These are phyloP conservation scores for Elongisporangium undulatum DNA, from an alignment of 352 stramenopile species.

Conservation along the genomic window DNA sequence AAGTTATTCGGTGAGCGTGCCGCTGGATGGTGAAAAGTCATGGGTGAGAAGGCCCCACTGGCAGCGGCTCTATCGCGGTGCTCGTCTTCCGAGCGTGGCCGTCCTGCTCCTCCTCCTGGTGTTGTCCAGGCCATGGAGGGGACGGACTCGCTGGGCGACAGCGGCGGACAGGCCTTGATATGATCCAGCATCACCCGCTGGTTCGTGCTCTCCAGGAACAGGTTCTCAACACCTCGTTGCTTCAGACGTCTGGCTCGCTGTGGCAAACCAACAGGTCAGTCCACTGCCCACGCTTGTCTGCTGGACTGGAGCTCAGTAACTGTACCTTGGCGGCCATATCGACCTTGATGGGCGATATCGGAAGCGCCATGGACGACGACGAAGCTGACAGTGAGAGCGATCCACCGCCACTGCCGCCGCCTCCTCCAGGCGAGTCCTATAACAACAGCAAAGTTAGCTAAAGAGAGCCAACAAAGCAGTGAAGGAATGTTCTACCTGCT, in stretches of 20 bases:
- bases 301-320: no score
- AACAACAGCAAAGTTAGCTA: not conserved
- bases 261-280: not conserved
- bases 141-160: constrained; percentile 5
- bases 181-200: constrained; percentile 48
- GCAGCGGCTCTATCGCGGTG: not conserved
- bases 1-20: not conserved
- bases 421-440: constrained; percentile 1
- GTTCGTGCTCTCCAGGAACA: constrained; percentile 42
- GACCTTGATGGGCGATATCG: constrained; percentile 48
- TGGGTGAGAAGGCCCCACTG: not conserved
- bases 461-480: not conserved
- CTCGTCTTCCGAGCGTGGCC: not conserved
- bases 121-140: not conserved
- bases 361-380: constrained; percentile 14
- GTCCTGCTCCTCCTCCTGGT: not conserved
- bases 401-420: not conserved
- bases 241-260: constrained; percentile 7
- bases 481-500: constrained; percentile 20
- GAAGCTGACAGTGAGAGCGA: not conserved
- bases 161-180: constrained; percentile 36
- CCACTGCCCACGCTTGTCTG: no score
- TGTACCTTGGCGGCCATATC: not conserved
- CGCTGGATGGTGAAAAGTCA: not conserved
- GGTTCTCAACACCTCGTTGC: constrained; percentile 26